phyloP scores from a whole-genome alignment of 2,329 filamentous ascomycete genomes.

The Beauveria scarabaeidicola region DNA sequence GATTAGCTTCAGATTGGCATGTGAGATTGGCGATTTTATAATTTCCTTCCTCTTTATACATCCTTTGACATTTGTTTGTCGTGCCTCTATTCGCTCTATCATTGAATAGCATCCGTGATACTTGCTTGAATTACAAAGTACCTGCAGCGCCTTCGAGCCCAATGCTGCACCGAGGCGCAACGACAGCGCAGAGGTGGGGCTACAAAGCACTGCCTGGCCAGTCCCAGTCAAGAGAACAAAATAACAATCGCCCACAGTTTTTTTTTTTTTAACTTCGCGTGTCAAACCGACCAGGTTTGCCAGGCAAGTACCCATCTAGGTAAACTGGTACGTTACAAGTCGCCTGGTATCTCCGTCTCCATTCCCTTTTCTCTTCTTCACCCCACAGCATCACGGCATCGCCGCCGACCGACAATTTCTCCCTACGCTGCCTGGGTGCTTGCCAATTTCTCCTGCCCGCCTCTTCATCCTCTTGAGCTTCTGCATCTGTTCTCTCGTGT shows the following conservation, averaged over 20 bases:
- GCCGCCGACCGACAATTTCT: slow-evolving; percentile 16
- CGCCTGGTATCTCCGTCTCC: slow-evolving; percentile 17
- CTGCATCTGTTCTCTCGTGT: slow-evolving; percentile 11
- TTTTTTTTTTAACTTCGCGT: slow-evolving; percentile 12
- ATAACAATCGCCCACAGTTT: slow-evolving; percentile 17
- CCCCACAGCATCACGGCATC: slow-evolving; percentile 21
- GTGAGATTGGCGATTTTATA: too few relatives aligned
- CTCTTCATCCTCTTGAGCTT: slow-evolving; percentile 13
- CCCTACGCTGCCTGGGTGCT: slow-evolving; percentile 13
- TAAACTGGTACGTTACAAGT: background rate
- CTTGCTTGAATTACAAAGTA: background rate
- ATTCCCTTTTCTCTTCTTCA: slow-evolving; percentile 18
- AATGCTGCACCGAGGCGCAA: background rate
- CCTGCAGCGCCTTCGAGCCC: background rate
- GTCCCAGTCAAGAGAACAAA: slow-evolving; percentile 16
- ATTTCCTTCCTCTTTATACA: too few relatives aligned
- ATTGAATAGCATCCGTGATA: too few relatives aligned
- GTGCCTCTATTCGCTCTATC: background rate
- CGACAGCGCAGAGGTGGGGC: slow-evolving; percentile 1
- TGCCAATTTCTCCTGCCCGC: slow-evolving; percentile 16
- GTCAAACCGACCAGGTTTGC: background rate
- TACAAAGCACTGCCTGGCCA: slow-evolving; percentile 10
- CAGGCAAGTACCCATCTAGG: background rate
- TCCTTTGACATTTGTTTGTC: too few relatives aligned
- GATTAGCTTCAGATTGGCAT: background rate